Conservation (phyloP, 2,329 filamentous ascomycete species). For the Aquanectria penicillioides region DNA sequence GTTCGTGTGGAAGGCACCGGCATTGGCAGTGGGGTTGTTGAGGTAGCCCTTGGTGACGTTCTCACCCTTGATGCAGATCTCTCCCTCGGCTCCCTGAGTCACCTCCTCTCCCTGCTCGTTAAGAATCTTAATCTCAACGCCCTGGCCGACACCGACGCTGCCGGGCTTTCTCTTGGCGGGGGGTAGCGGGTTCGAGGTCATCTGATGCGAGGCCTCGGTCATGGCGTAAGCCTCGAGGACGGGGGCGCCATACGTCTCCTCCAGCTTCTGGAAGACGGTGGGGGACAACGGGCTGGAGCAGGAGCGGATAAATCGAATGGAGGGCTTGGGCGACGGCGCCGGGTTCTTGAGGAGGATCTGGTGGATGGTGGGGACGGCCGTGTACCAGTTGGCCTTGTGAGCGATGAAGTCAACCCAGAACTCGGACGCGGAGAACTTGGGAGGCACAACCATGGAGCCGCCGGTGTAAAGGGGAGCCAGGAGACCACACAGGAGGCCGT, state of each 20-base stretch:
- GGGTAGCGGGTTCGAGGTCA: slow-evolving; percentile 81
- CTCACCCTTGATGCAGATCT: slow-evolving; percentile 84
- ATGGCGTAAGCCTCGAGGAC: slow-evolving; percentile 93
- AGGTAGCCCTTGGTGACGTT: slow-evolving; percentile 89
- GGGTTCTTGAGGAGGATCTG: slow-evolving; percentile 85
- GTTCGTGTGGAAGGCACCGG: slow-evolving; percentile 75
- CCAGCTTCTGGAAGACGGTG: slow-evolving; percentile 82
- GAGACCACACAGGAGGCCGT: slow-evolving; percentile 86
- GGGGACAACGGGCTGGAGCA: slow-evolving; percentile 87
- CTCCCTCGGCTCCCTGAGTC: slow-evolving; percentile 75
- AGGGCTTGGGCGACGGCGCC: slow-evolving; percentile 72
- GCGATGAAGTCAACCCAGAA: slow-evolving; percentile 84
- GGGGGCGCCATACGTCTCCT: slow-evolving; percentile 78
- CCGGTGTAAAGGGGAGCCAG: slow-evolving; percentile 80
- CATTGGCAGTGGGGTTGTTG: slow-evolving; percentile 83
- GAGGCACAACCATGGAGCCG: slow-evolving; percentile 81
- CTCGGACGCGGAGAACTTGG: slow-evolving; percentile 81
- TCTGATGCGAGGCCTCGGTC: slow-evolving; percentile 89
- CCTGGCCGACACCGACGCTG: slow-evolving; percentile 84
- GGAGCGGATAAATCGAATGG: slow-evolving; percentile 87
- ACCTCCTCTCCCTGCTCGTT: slow-evolving; percentile 75
- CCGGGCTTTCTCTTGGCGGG: slow-evolving; percentile 80
- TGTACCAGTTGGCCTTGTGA: slow-evolving; percentile 89
- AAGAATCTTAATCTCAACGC: slow-evolving; percentile 83
- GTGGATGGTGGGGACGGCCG: slow-evolving; percentile 91